Evolutionary conservation across 805 yeast genomes (phyloP), one percentile per base, ranked within the genome.

Genomic region (Wickerhamiella sorbophila): DNA sequence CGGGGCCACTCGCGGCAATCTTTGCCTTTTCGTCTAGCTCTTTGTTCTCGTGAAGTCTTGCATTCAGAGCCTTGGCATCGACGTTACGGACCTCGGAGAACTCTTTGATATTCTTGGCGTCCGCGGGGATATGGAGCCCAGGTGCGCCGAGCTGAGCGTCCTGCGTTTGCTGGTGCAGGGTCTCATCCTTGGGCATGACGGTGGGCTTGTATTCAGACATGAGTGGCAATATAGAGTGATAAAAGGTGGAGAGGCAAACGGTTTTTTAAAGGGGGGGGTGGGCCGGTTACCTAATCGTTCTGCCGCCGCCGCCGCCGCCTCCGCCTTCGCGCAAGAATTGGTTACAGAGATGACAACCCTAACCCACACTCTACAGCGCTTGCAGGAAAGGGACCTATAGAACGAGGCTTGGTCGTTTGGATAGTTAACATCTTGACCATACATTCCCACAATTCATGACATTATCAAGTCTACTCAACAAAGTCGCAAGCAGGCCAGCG

Each of bases 401-500:
- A n/a, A n/a, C n/a, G n/a, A n/a, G n/a, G n/a, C n/a, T n/a, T n/a
- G n/a, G n/a, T n/a, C n/a, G n/a, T n/a, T n/a, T n/a, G n/a, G n/a
- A n/a, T n/a, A n/a, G n/a, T n/a, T n/a, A n/a, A n/a, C n/a, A n/a
- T n/a, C n/a, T n/a, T n/a, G n/a, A n/a, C n/a, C n/a, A n/a, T n/a
- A n/a, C n/a, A n/a, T n/a, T n/a, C n/a, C n/a, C n/a, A n/a, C n/a
- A n/a, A n/a, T n/a, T n/a, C n/a, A 51, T 51, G 55, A 18, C 40
- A 15, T 35, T 46, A 16, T 24, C 42, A 2, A 22, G 37, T 5
- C 36, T 60, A 15, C 20, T 80, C 44, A 68, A 72, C 53, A 78
- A 73, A 51, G 55, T 82, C 17, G 63, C 75, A 36, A 84, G 87
- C 4, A 91, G 83, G 58, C 94, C 93, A 0, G 69, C 65, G 10